Evolutionary conservation across 495 filamentous ascomycete genomes (phyloP), one percentile per base, ranked within the genome.

Genomic region (Lasiosphaeriaceae sp.): DNA sequence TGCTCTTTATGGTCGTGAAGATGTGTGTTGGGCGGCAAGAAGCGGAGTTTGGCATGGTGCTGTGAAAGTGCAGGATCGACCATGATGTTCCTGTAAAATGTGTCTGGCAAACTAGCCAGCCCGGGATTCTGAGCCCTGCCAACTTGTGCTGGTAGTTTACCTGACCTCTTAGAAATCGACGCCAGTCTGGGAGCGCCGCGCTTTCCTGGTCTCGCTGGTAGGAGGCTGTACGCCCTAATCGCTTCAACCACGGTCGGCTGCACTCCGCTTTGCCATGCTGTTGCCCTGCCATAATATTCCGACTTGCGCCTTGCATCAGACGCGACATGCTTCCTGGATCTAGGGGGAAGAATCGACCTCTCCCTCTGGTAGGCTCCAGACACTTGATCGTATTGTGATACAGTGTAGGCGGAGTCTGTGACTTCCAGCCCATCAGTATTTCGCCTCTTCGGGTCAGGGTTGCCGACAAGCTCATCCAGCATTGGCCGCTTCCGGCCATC

Each of bases 101-200:
- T 55, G 14, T 17, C 31, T n/a, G 69, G 69, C 35, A 72, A 57
- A 23, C 63, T 72, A 7, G 19, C 52, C 53, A 72, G 24, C 19
- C 69, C 69, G 2, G 69, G 69, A 37, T 72, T 72, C 46, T 39
- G 60, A 24, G 56, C 21, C 35, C 56, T 61, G 20, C 69, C 67
- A 43, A 68, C 52, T 17, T 64, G 52, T 17, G 48, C 31, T 6
- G 60, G 54, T 2, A 69, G 23, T 55, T 70, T 69, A 24, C 35
- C 34, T 41, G 67, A 31, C 17, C 58, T 60, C 29, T 47, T 47
- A 16, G 43, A 21, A 8, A 2, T 4, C 11, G 39, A n/a, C 14
- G 23, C 3, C 21, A 17, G 9, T 23, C 57, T 59, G 29, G 54
- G 37, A 5, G 50, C 50, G 0, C 44, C 45, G 11, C 65, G 59